phyloP scores from a whole-genome alignment of 495 filamentous ascomycete species.

The Choiromyces venosus region DNA sequence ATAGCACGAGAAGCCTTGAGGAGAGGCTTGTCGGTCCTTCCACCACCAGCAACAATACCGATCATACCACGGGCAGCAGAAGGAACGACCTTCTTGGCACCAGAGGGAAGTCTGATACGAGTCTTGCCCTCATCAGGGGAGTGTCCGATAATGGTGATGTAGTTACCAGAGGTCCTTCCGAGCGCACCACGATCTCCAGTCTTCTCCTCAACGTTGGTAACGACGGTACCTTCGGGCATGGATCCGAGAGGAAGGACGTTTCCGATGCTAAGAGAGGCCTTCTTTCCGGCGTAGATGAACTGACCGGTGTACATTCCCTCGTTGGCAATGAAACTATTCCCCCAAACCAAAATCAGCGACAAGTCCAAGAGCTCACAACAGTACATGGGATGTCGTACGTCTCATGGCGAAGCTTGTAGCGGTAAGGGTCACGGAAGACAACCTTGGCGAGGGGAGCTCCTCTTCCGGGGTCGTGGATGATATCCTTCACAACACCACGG shows the following conservation, averaged over 20 bases:
- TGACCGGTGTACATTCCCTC: slow-evolving; percentile 99
- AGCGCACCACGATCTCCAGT: slow-evolving; percentile 90
- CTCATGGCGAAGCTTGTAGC: slow-evolving; percentile 83
- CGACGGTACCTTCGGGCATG: slow-evolving; percentile 96
- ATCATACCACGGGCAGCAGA: slow-evolving; percentile 94
- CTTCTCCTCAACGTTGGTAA: slow-evolving; percentile 99
- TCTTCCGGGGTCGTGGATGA: slow-evolving; percentile 97
- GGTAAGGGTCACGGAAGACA: slow-evolving; percentile 88
- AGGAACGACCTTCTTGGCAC: slow-evolving; percentile 97
- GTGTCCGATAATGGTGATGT: slow-evolving; percentile 97
- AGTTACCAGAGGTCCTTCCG: slow-evolving; percentile 96
- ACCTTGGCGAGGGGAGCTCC: slow-evolving; percentile 96
- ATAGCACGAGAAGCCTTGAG: slow-evolving; percentile 97
- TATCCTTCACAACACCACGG: slow-evolving; percentile 94
- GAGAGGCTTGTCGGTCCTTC: slow-evolving; percentile 97
- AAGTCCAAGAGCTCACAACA: slow-evolving; percentile 6
- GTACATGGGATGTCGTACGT: slow-evolving; percentile 48
- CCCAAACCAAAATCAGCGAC: slow-evolving; percentile 15
- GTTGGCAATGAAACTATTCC: slow-evolving; percentile 80
- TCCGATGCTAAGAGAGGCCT: slow-evolving; percentile 87
- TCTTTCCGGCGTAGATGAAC: slow-evolving; percentile 99
- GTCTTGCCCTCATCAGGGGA: slow-evolving; percentile 99
- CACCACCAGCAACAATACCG: slow-evolving; percentile 98
- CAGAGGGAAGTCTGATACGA: slow-evolving; percentile 95
- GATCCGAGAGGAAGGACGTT: slow-evolving; percentile 91